A percentile compares a stretch with the other conserved stretches of the same genome.
These are phyloP conservation scores for Sarocladium kiliense DNA, from an alignment of 2,329 filamentous ascomycete genomes.

Conservation along the genomic window DNA sequence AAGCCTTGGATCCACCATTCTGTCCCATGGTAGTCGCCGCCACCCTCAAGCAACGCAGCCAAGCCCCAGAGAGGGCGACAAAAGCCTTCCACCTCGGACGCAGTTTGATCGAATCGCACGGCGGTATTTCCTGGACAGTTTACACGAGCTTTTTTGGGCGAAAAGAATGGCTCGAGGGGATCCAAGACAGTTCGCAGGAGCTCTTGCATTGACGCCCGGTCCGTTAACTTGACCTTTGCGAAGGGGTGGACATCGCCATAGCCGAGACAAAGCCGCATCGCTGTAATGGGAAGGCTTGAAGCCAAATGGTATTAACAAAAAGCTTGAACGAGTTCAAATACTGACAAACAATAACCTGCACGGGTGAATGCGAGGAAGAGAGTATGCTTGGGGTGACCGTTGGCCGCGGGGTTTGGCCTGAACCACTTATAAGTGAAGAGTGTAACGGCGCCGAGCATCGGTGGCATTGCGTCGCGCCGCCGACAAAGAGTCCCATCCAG, in stretches of 20 bases:
- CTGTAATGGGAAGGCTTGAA: background rate
- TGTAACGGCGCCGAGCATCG: background rate
- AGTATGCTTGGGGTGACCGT: background rate
- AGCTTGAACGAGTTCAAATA: too few species aligned
- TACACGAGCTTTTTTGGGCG: conserved; percentile 58
- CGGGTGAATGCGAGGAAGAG: background rate
- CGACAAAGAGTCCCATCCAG: background rate
- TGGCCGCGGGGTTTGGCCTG: background rate
- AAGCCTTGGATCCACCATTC: conserved; percentile 64
- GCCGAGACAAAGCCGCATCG: conserved; percentile 33
- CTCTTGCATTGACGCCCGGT: conserved; percentile 53
- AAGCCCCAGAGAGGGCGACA: conserved; percentile 73
- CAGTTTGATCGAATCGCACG: conserved; percentile 71
- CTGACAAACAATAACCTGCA: background rate
- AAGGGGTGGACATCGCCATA: conserved; percentile 53
- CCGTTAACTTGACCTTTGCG: conserved; percentile 42
- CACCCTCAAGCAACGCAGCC: conserved; percentile 64
- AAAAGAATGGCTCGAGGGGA: conserved; percentile 68
- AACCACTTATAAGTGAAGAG: conserved; percentile 1
- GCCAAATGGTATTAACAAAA: too few species aligned
- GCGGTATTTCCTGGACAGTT: conserved; percentile 65
- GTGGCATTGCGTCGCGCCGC: background rate
- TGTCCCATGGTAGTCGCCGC: conserved; percentile 57
- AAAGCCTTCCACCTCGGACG: conserved; percentile 72
- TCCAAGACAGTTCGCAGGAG: conserved; percentile 61